Percentiles rank a stretch among this genome's conserved stretches.
phyloP scores from a whole-genome alignment of 805 yeast species.

The Torulaspora franciscae region DNA sequence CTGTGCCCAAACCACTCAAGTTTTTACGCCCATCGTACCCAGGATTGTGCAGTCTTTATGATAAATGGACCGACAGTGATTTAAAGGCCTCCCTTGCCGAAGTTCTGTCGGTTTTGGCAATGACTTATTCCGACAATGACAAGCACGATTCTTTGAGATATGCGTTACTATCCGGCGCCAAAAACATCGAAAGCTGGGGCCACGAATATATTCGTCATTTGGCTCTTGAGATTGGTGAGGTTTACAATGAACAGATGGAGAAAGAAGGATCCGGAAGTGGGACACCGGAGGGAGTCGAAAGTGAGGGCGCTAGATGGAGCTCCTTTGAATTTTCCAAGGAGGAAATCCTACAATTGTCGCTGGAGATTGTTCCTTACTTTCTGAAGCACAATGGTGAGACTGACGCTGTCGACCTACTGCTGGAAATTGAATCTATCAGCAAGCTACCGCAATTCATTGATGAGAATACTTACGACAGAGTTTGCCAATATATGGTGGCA shows the following conservation, averaged over 20 bases:
- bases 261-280: slow-evolving; percentile 30
- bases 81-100: slow-evolving; percentile 69
- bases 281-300: slow-evolving; percentile 14
- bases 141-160: slow-evolving; percentile 74
- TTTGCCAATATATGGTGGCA: slow-evolving; percentile 88
- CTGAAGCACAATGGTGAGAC: slow-evolving; percentile 95
- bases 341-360: slow-evolving; percentile 57
- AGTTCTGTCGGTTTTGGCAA: slow-evolving; percentile 84
- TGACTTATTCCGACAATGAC: slow-evolving; percentile 85
- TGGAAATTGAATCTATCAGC: slow-evolving; percentile 86
- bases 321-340: slow-evolving; percentile 32
- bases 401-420: slow-evolving; percentile 89
- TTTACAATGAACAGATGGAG: slow-evolving; percentile 53
- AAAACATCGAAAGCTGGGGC: slow-evolving; percentile 83
- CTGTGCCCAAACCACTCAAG: slow-evolving; percentile 97
- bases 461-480: slow-evolving; percentile 76
- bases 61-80: slow-evolving; percentile 52
- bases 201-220: slow-evolving; percentile 96
- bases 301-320: slow-evolving; percentile 11
- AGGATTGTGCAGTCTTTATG: slow-evolving; percentile 58
- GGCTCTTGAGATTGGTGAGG: slow-evolving; percentile 91
- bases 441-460: slow-evolving; percentile 80
- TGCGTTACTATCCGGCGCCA: slow-evolving; percentile 58
- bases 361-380: slow-evolving; percentile 82
- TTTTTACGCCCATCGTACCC: slow-evolving; percentile 86